phyloP scores from a whole-genome alignment of 306 rosid species.

The Dicorynia guianensis region DNA sequence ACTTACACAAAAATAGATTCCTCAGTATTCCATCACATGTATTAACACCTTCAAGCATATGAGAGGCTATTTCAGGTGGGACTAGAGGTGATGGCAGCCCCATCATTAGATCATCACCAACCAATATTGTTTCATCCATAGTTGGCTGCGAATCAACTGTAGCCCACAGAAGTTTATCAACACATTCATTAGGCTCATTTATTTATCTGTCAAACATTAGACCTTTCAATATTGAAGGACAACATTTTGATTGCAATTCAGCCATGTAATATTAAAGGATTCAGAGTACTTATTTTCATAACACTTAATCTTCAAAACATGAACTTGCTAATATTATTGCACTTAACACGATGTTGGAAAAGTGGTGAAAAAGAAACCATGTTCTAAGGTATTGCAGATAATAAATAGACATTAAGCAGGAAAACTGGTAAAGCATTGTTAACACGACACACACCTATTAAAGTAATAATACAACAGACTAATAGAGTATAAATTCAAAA shows the following conservation, averaged over 20 bases:
- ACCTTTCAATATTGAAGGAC: not conserved
- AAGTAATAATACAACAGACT: not conserved
- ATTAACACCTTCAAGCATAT: slow-evolving; percentile 89
- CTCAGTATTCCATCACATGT: slow-evolving; percentile 85
- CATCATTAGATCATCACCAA: slow-evolving; percentile 92
- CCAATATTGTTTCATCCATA: slow-evolving; percentile 96
- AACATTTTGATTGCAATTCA: not conserved
- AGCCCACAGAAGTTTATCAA: slow-evolving; percentile 33
- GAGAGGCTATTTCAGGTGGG: slow-evolving; percentile 93
- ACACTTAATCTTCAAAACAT: too few relatives aligned
- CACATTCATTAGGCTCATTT: not conserved
- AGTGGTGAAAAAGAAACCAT: not conserved
- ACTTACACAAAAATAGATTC: slow-evolving; percentile 90
- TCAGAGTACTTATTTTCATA: not conserved
- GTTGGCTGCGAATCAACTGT: slow-evolving; percentile 93
- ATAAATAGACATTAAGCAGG: too few relatives aligned
- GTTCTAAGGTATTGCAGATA: not conserved
- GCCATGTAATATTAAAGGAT: not conserved
- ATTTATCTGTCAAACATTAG: slow-evolving; percentile 14
- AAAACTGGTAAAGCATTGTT: not conserved
- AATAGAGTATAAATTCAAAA: too few relatives aligned
- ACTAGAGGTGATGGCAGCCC: slow-evolving; percentile 94
- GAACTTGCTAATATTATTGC: not conserved
- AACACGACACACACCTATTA: not conserved
- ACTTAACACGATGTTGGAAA: not conserved